Evolutionary conservation across 2,329 filamentous ascomycete species (phyloP).

Genomic region (Hypoxylon sp.): DNA sequence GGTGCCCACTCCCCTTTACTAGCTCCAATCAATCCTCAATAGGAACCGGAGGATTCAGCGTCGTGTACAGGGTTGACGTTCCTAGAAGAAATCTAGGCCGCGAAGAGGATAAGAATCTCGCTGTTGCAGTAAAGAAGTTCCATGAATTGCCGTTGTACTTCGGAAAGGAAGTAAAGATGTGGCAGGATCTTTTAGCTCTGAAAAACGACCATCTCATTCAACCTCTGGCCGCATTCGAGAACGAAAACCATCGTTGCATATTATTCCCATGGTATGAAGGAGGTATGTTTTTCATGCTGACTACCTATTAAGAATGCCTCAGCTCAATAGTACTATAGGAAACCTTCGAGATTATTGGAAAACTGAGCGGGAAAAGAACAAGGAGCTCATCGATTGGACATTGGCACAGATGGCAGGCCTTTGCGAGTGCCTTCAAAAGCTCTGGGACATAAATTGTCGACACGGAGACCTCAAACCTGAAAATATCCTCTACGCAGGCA

Average conservation of each 20-base stretch:
- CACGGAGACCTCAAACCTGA: slow-evolving; percentile 37
- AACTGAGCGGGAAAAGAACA: neutral
- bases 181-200: no score
- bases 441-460: slow-evolving; percentile 9
- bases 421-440: slow-evolving; percentile 15
- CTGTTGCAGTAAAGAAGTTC: no score
- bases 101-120: no score
- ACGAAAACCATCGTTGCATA: slow-evolving; percentile 3
- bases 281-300: slow-evolving; percentile 10
- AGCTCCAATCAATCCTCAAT: no score
- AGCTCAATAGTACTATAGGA: slow-evolving; percentile 1
- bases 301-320: neutral
- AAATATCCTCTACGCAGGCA: slow-evolving; percentile 19
- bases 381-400: slow-evolving; percentile 9
- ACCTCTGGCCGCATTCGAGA: slow-evolving; percentile 19
- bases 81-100: no score
- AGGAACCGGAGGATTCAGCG: no score
- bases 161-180: no score
- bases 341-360: slow-evolving; percentile 24
- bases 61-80: no score
- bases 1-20: no score
- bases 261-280: slow-evolving; percentile 34
- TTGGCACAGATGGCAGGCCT: slow-evolving; percentile 17
- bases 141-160: no score
- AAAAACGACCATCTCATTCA: slow-evolving; percentile 24